phyloP scores from a whole-genome alignment of 441 rosid species.

The Croton laevigatus region DNA sequence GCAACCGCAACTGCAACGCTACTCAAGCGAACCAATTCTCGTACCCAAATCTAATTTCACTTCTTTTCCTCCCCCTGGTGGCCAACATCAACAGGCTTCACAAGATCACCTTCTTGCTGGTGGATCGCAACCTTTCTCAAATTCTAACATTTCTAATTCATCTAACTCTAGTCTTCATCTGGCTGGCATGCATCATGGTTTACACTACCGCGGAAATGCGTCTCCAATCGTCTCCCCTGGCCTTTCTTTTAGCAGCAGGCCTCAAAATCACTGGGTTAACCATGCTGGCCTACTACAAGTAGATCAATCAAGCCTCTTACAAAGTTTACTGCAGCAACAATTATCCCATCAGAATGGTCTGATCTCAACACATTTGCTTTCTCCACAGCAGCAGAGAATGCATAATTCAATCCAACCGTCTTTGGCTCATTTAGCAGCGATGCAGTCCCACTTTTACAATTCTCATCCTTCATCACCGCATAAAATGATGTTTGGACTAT shows the following conservation, averaged over 20 bases:
- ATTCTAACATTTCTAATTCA: conserved; percentile 50
- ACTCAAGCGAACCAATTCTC: conserved; percentile 62
- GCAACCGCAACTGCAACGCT: conserved; percentile 64
- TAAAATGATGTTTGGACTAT: conserved; percentile 42
- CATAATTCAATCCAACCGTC: conserved; percentile 60
- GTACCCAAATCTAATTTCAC: conserved; percentile 65
- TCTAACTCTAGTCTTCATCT: conserved; percentile 54
- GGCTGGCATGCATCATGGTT: conserved; percentile 57
- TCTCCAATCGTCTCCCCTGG: conserved; percentile 54
- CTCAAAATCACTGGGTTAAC: conserved; percentile 74
- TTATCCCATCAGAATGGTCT: conserved; percentile 63
- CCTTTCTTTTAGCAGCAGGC: conserved; percentile 54
- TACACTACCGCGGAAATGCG: conserved; percentile 55
- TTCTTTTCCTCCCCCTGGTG: conserved; percentile 78
- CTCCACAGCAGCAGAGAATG: conserved; percentile 52
- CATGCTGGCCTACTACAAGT: conserved; percentile 62
- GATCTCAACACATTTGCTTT: conserved; percentile 46
- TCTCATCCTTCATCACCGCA: conserved; percentile 55
- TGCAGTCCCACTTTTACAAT: conserved; percentile 62
- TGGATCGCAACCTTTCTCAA: conserved; percentile 58
- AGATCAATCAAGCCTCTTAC: conserved; percentile 59
- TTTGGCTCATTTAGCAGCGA: conserved; percentile 62
- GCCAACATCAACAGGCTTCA: conserved; percentile 51
- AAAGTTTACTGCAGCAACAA: conserved; percentile 59
- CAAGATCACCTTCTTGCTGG: conserved; percentile 46